A percentile compares a stretch with the other conserved stretches of the same genome.
These are phyloP conservation scores for Elsinoe australis DNA, from an alignment of 2,329 filamentous ascomycete genomes.

Conservation along the genomic window DNA sequence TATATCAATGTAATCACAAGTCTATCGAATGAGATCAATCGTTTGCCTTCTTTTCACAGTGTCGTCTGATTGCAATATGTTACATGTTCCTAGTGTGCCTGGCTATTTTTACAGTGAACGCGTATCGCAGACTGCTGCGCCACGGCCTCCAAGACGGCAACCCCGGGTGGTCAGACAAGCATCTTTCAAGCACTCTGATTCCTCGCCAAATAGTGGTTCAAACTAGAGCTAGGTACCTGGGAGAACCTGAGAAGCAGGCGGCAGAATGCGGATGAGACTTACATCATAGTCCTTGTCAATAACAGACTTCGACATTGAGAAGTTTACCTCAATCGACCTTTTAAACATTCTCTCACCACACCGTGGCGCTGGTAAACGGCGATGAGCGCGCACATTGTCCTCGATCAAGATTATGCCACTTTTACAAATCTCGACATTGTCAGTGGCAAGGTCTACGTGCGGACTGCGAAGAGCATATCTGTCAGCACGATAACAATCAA, in stretches of 20 bases:
- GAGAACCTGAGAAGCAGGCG: not conserved
- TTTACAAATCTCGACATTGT: slow-evolving; percentile 69
- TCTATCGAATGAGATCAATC: too few species aligned
- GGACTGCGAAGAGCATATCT: slow-evolving; percentile 38
- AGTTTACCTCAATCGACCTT: too few species aligned
- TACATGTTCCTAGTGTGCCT: too few species aligned
- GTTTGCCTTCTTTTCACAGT: too few species aligned
- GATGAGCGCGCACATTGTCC: slow-evolving; percentile 27
- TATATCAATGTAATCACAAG: not conserved
- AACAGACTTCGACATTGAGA: not conserved
- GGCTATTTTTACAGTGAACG: too few species aligned
- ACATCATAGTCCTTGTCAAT: slow-evolving; percentile 5
- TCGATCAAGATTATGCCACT: slow-evolving; percentile 28
- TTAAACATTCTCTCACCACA: not conserved
- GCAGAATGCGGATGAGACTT: slow-evolving; percentile 7
- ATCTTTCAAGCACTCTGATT: slow-evolving; percentile 1
- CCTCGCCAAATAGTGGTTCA: not conserved
- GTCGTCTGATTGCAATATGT: too few species aligned
- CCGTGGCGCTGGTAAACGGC: slow-evolving; percentile 1
- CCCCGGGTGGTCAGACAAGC: slow-evolving; percentile 9
- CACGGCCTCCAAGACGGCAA: slow-evolving; percentile 8
- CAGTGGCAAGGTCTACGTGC: slow-evolving; percentile 47
- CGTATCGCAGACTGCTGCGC: slow-evolving; percentile 9
- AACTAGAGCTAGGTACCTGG: not conserved
- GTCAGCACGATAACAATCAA: slow-evolving; percentile 62